phyloP scores from a whole-genome alignment of 2,329 filamentous ascomycete genomes.

The Trichoderma atroviride region DNA sequence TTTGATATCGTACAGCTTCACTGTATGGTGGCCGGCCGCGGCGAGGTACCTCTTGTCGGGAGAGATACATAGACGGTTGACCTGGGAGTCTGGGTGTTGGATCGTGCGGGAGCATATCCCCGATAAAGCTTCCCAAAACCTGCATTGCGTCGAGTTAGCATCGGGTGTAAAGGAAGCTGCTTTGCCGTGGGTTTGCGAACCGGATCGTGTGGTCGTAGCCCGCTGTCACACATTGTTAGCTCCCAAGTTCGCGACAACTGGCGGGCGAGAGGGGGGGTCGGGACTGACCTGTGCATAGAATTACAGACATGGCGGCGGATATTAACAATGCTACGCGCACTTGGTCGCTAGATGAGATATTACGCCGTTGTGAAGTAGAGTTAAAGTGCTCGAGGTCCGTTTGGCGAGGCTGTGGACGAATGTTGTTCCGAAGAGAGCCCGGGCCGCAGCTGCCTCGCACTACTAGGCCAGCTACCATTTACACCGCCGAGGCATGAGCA shows the following conservation, averaged over 20 bases:
- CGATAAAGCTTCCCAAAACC: conserved; percentile 97
- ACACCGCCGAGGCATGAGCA: background rate
- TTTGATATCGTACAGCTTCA: conserved; percentile 98
- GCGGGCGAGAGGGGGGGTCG: background rate
- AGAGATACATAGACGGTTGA: conserved; percentile 97
- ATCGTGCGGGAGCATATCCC: conserved; percentile 98
- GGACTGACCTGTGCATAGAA: conserved; percentile 62
- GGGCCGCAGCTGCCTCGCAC: background rate
- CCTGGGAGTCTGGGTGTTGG: conserved; percentile 96
- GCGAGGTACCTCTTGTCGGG: conserved; percentile 96
- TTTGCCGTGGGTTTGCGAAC: conserved; percentile 39
- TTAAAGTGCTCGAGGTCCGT: background rate
- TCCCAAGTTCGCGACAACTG: background rate
- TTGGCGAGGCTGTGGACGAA: background rate
- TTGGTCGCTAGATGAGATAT: background rate
- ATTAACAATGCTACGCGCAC: background rate
- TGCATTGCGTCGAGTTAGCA: conserved; percentile 41
- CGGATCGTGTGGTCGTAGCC: conserved; percentile 67
- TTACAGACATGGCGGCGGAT: conserved; percentile 56
- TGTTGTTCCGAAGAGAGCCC: conserved; percentile 1
- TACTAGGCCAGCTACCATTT: background rate
- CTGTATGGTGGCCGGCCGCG: conserved; percentile 75
- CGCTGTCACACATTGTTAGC: conserved; percentile 42
- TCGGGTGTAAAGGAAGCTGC: background rate
- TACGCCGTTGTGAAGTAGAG: background rate